phyloP scores from a whole-genome alignment of 2,329 filamentous ascomycete species.

The Pseudopithomyces chartarum region DNA sequence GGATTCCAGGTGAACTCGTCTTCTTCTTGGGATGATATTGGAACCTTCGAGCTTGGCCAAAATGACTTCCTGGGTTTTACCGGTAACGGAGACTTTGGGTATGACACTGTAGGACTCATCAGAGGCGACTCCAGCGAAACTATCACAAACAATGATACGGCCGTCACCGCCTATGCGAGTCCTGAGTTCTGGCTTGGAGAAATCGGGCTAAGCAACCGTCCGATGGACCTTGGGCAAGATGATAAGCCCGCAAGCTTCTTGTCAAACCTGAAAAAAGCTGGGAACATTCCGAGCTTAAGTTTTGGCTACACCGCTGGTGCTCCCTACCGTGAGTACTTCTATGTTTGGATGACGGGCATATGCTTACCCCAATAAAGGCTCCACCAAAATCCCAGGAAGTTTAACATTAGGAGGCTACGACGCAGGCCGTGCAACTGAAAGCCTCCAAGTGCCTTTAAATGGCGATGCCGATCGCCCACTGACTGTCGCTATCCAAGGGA shows the following conservation, averaged over 20 bases:
- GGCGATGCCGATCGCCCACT: slow-evolving; percentile 18
- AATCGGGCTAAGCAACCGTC: slow-evolving; percentile 50
- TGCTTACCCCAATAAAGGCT: slow-evolving; percentile 15
- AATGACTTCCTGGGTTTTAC: slow-evolving; percentile 17
- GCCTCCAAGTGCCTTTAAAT: slow-evolving; percentile 23
- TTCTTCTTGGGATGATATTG: slow-evolving; percentile 21
- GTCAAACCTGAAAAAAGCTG: slow-evolving; percentile 15
- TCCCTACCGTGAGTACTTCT: slow-evolving; percentile 19
- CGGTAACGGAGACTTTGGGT: slow-evolving; percentile 20
- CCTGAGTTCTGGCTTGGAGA: slow-evolving; percentile 21
- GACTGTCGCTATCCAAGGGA: slow-evolving; percentile 19
- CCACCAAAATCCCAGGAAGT: slow-evolving; percentile 18
- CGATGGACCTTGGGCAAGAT: slow-evolving; percentile 51
- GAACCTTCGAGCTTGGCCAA: slow-evolving; percentile 13
- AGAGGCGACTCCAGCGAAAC: slow-evolving; percentile 9
- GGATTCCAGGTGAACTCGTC: slow-evolving; percentile 18
- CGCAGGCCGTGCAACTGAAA: slow-evolving; percentile 23
- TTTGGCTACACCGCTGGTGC: slow-evolving; percentile 28
- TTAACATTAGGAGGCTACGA: slow-evolving; percentile 46
- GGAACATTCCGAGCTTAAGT: slow-evolving; percentile 21
- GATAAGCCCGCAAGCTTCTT: slow-evolving; percentile 17
- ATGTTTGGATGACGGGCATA: not conserved
- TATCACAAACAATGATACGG: slow-evolving; percentile 15
- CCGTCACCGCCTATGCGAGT: slow-evolving; percentile 18
- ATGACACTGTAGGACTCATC: slow-evolving; percentile 18